These are phyloP conservation scores for Parathielavia hyrcaniae DNA, from an alignment of 495 filamentous ascomycete genomes.

Conservation along the genomic window DNA sequence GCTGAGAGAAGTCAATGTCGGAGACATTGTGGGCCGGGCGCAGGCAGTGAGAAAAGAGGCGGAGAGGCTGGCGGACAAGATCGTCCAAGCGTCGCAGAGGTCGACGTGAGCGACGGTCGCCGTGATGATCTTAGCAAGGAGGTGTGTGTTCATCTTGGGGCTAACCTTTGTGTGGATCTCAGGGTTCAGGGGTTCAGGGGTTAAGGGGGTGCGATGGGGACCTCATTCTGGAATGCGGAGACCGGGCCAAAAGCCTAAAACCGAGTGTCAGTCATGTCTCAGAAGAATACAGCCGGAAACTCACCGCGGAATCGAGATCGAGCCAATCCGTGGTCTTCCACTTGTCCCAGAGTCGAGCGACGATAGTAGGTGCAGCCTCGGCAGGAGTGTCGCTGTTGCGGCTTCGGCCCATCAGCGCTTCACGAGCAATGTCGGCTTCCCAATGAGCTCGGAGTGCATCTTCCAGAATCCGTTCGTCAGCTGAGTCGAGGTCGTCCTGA, in stretches of 20 bases:
- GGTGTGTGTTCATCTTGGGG: background rate
- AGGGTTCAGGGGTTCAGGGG: background rate
- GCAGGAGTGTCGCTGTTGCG: background rate
- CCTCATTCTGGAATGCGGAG: slow-evolving; percentile 13
- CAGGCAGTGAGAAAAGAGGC: slow-evolving; percentile 9
- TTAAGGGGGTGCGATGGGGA: background rate
- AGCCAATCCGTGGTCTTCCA: slow-evolving; percentile 28
- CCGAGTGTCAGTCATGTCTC: background rate
- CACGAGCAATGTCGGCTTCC: slow-evolving; percentile 15
- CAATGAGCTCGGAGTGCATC: slow-evolving; percentile 25
- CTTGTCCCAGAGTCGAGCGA: slow-evolving; percentile 19
- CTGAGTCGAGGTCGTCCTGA: slow-evolving; percentile 1
- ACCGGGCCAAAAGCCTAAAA: slow-evolving; percentile 26
- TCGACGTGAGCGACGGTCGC: background rate
- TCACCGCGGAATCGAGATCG: slow-evolving; percentile 29
- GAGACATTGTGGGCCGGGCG: slow-evolving; percentile 4
- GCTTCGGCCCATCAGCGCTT: background rate
- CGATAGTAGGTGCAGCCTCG: background rate
- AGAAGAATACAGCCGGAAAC: slow-evolving; percentile 1
- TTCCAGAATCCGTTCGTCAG: slow-evolving; percentile 18
- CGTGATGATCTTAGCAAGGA: background rate
- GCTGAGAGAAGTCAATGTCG: slow-evolving; percentile 9
- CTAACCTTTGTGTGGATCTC: background rate
- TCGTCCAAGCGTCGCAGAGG: background rate
- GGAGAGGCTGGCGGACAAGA: slow-evolving; percentile 11